These are phyloP conservation scores for Pseudocercospora fijiensis DNA, from an alignment of 2,329 filamentous ascomycete genomes.

Conservation along the genomic window DNA sequence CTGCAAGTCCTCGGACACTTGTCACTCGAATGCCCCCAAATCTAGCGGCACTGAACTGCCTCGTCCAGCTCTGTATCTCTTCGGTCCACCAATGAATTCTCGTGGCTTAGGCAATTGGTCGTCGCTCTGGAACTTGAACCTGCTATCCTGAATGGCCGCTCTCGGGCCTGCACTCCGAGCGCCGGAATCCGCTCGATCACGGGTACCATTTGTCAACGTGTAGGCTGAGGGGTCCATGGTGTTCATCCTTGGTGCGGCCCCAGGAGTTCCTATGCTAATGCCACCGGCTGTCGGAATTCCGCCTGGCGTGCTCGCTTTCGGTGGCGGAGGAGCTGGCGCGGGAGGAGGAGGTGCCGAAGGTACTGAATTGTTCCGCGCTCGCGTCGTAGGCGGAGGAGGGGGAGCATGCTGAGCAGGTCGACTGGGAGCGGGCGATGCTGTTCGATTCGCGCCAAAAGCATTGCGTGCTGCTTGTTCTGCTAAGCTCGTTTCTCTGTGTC, in stretches of 20 bases:
- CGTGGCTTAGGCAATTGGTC: conserved; percentile 79
- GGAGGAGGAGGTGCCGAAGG: conserved; percentile 35
- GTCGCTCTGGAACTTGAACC: conserved; percentile 88
- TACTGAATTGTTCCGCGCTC: conserved; percentile 27
- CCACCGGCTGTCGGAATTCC: conserved; percentile 35
- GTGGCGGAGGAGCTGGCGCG: conserved; percentile 31
- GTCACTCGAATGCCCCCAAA: conserved; percentile 59
- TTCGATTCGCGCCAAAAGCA: conserved; percentile 48
- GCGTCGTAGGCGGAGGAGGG: conserved; percentile 43
- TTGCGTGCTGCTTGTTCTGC: conserved; percentile 61
- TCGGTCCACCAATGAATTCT: conserved; percentile 70
- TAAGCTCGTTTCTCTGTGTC: conserved; percentile 46
- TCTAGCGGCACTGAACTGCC: conserved; percentile 93
- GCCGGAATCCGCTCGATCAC: conserved; percentile 27
- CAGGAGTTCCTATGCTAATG: conserved; percentile 19
- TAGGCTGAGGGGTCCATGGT: conserved; percentile 34
- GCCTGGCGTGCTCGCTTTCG: conserved; percentile 31
- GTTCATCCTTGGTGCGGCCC: conserved; percentile 15
- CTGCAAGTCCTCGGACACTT: background rate
- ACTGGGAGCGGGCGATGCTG: conserved; percentile 39
- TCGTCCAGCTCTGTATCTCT: conserved; percentile 83
- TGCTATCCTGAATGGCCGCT: conserved; percentile 55
- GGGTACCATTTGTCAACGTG: conserved; percentile 43
- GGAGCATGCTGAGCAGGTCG: conserved; percentile 41
- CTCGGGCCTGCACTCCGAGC: conserved; percentile 23